These are phyloP conservation scores for Glycine latifolia DNA, from an alignment of 306 rosid species.

Conservation along the genomic window DNA sequence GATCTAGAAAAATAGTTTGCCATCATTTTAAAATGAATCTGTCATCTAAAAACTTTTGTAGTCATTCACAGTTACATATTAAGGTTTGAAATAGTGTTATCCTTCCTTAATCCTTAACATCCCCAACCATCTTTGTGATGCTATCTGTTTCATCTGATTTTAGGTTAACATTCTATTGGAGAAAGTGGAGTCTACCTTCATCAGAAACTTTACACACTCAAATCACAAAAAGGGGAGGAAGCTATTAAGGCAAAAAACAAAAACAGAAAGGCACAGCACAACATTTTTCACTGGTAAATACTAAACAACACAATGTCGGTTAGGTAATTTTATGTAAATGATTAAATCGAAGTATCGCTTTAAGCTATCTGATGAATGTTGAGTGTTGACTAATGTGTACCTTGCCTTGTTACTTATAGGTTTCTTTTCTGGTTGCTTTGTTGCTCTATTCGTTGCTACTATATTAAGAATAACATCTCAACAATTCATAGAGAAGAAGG, in stretches of 20 bases:
- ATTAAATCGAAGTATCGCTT: not conserved
- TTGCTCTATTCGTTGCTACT: conserved; percentile 63
- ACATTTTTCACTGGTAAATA: conserved; percentile 63
- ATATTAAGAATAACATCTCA: conserved; percentile 54
- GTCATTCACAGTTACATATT: not conserved
- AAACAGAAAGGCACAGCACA: conserved; percentile 51
- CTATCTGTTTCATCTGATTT: conserved; percentile 17
- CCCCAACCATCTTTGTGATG: conserved; percentile 22
- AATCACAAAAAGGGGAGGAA: conserved; percentile 64
- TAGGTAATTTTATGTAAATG: not conserved
- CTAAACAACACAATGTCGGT: not conserved
- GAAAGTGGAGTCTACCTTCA: conserved; percentile 65
- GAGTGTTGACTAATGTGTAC: conserved; percentile 23
- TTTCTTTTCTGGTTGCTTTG: conserved; percentile 71
- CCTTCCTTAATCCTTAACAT: not conserved
- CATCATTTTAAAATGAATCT: not conserved
- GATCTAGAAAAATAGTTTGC: not conserved
- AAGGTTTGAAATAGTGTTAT: no score
- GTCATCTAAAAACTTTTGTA: not conserved
- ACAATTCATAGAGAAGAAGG: conserved; percentile 49
- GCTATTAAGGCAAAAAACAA: conserved; percentile 56
- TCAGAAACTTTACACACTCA: conserved; percentile 63
- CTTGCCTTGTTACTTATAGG: conserved; percentile 50
- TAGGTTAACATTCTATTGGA: conserved; percentile 65
- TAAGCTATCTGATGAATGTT: conserved; percentile 19